Base-by-base conservation (phyloP, 176 grass and related monocot species). In the Raddia distichophylla region DNA sequence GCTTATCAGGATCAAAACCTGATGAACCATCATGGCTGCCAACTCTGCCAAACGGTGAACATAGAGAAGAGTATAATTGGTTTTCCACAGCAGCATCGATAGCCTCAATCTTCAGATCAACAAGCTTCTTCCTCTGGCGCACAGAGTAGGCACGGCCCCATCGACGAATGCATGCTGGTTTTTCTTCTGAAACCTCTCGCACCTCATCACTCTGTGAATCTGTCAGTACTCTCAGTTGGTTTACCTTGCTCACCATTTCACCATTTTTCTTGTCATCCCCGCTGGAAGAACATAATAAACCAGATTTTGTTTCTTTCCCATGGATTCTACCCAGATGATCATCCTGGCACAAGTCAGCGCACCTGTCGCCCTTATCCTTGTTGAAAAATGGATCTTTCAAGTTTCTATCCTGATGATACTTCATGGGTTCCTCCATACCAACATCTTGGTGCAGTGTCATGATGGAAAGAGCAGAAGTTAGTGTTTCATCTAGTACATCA, bases 111-210 rank as follows among this genome's bases (percentile, higher is more conserved):
- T 80, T 82, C 50, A 81, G 45, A 61, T 69, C 86, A 49, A 48
- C 59, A 64, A 86, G 53, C 33, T 78, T 84, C 60, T 87, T 91
- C 56, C 84, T 76, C 50, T 44, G 82, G 15, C 86, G 86, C 10
- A 82, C 83, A 46, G 68, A 83, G 71, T 86, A 75, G 1, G 79
- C 90, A 89, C 83, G 74, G 12, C 57, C 83, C 83, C 73, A 82
- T 86, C 42, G 69, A 64, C 69, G 62, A 33, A 66, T 50, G 74
- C 60, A 46, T 20, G 66, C 71, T 15, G 40, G 8, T 27, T 46
- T 58, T 51, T 79, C 56, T 64, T 87, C 86, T 40, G 63, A 81
- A 90, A 20, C 60, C 52, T 74, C 63, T 79, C 72, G n/a, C 20
- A 67, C 8, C 51, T 52, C 75, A 69, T 73, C 64, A 55, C 74